phyloP scores from a whole-genome alignment of 345 rosid genomes.

The Heritiera littoralis region DNA sequence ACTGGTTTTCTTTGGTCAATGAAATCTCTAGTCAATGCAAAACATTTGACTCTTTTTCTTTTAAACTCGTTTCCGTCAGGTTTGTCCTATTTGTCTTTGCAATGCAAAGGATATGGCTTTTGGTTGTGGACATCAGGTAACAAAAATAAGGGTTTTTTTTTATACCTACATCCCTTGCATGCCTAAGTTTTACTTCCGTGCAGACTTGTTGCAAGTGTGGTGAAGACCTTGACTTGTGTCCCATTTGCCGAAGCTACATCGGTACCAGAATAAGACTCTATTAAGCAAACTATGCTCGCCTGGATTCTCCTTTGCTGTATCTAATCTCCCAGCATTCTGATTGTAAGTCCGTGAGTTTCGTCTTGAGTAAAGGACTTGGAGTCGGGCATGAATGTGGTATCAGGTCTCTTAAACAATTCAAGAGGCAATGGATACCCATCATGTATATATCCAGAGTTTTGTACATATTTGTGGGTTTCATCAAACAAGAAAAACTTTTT shows the following conservation, averaged over 20 bases:
- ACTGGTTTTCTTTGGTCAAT: not conserved
- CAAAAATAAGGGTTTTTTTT: not conserved
- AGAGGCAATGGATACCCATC: not conserved
- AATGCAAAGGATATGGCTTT: slow-evolving; percentile 71
- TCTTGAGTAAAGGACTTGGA: slow-evolving; percentile 12
- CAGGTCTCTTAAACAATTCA: not conserved
- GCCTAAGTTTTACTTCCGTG: slow-evolving; percentile 20
- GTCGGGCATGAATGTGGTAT: not conserved
- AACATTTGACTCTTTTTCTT: not conserved
- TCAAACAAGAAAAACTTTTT: not conserved
- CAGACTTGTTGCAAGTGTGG: slow-evolving; percentile 93
- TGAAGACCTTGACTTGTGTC: slow-evolving; percentile 70
- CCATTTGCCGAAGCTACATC: slow-evolving; percentile 74
- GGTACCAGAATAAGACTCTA: slow-evolving; percentile 85
- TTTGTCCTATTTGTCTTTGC: slow-evolving; percentile 65
- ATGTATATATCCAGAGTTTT: not conserved
- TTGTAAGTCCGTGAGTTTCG: not conserved
- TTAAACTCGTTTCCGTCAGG: slow-evolving; percentile 33
- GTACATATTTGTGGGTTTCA: slow-evolving; percentile 14
- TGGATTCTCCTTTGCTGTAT: not conserved
- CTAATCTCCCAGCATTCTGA: not conserved
- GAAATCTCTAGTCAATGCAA: not conserved
- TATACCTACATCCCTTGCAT: not conserved
- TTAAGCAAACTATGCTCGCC: slow-evolving; percentile 25
- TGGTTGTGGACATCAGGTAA: slow-evolving; percentile 84